Conservation (phyloP, 164 flowering plant genomes). For the Taxillus chinensis region DNA sequence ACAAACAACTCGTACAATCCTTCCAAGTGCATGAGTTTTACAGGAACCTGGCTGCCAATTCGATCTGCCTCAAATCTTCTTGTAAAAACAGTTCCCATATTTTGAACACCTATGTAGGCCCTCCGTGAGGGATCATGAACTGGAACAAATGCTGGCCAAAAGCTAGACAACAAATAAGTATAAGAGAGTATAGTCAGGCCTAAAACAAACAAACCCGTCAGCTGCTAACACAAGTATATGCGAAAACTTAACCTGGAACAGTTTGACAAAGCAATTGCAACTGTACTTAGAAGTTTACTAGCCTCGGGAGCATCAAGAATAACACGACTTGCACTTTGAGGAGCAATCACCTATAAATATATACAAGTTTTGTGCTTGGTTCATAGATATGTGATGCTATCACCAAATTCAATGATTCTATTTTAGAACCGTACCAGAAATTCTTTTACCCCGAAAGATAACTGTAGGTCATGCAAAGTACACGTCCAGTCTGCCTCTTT, state of each 20-base stretch:
- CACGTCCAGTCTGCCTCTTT: constrained; percentile 46
- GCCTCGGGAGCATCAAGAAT: constrained; percentile 96
- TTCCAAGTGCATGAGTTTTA: constrained; percentile 95
- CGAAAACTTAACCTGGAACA: constrained; percentile 54
- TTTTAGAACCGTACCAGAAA: constrained; percentile 56
- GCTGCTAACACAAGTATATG: no score
- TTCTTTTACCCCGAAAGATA: constrained; percentile 82
- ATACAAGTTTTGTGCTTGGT: constrained; percentile 2
- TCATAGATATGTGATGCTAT: background rate
- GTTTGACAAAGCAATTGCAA: constrained; percentile 88
- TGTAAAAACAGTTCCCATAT: constrained; percentile 86
- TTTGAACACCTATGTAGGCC: constrained; percentile 90
- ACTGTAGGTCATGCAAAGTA: constrained; percentile 65
- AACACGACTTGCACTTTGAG: constrained; percentile 92
- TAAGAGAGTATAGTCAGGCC: constrained; percentile 1
- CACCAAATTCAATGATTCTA: background rate
- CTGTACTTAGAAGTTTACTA: constrained; percentile 84
- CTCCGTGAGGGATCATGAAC: constrained; percentile 92
- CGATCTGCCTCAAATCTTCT: constrained; percentile 94
- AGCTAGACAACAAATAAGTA: constrained; percentile 29
- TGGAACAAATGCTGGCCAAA: constrained; percentile 98
- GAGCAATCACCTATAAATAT: constrained; percentile 68
- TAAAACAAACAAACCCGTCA: background rate
- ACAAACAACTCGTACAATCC: constrained; percentile 86
- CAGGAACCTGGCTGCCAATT: constrained; percentile 89